Evolutionary conservation across 2,329 filamentous ascomycete genomes (phyloP).

Genomic region (Aplosporella prunicola): DNA sequence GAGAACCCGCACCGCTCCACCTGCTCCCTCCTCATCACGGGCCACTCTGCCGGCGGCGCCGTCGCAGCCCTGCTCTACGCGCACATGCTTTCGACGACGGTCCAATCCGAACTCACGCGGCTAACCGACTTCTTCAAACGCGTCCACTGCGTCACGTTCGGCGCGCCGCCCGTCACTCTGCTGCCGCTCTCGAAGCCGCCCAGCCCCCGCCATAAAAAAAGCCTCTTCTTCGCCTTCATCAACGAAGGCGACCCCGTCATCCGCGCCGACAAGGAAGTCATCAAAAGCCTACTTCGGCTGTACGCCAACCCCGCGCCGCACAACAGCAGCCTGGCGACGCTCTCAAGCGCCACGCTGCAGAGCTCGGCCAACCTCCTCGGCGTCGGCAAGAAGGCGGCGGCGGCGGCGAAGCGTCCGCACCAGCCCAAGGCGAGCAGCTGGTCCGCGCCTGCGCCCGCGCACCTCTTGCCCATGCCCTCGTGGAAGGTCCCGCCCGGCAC

Average conservation of each 20-base stretch:
- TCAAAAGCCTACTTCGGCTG: constrained; percentile 62
- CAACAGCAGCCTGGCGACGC: background rate
- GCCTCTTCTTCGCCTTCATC: constrained; percentile 67
- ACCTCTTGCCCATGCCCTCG: constrained; percentile 12
- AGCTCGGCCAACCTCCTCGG: constrained; percentile 2
- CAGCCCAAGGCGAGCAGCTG: constrained; percentile 2
- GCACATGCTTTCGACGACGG: constrained; percentile 62
- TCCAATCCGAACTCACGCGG: constrained; percentile 58
- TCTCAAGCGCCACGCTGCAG: background rate
- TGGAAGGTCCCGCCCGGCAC: constrained; percentile 60
- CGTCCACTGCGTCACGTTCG: constrained; percentile 78
- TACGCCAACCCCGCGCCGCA: constrained; percentile 52
- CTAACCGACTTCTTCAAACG: constrained; percentile 64
- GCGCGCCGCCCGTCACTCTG: constrained; percentile 68
- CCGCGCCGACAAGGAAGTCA: constrained; percentile 66
- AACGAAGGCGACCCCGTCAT: constrained; percentile 81
- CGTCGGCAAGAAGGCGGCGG: constrained; percentile 1
- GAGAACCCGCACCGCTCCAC: constrained; percentile 58
- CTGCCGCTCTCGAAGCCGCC: constrained; percentile 55
- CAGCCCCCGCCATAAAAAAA: constrained; percentile 44
- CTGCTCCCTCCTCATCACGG: constrained; percentile 71
- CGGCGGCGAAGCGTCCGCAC: constrained; percentile 11
- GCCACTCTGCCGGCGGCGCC: constrained; percentile 78
- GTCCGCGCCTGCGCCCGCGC: constrained; percentile 13
- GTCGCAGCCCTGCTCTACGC: constrained; percentile 70